Percentiles rank a stretch among this genome's conserved stretches.
Conservation (phyloP, 257 asterid genomes). For the Sherardia arvensis region DNA sequence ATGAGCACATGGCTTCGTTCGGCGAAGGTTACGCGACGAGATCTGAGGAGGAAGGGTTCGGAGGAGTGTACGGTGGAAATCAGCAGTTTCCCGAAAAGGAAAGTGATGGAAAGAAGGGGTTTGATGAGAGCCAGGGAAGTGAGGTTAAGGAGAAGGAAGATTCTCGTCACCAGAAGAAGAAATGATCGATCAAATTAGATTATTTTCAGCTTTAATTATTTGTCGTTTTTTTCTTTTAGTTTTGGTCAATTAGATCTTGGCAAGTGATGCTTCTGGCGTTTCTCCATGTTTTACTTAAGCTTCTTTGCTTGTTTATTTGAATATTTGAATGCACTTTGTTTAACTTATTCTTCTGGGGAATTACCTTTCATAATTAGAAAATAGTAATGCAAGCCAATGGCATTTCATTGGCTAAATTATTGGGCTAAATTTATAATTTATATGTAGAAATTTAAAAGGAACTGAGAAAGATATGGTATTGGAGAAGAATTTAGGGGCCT, state of each 20-base stretch:
- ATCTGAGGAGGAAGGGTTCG: constrained; percentile 74
- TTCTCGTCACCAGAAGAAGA: constrained; percentile 35
- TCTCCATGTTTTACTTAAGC: background rate
- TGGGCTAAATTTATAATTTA: no score
- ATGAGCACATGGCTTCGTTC: constrained; percentile 41
- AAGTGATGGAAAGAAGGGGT: constrained; percentile 11
- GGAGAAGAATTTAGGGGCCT: no score
- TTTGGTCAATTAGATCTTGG: background rate
- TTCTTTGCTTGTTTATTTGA: no score
- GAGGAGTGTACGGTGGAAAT: constrained; percentile 46
- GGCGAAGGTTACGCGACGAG: constrained; percentile 70
- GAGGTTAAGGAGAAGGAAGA: constrained; percentile 61
- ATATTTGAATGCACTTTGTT: no score
- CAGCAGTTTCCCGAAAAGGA: constrained; percentile 16
- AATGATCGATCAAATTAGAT: no score
- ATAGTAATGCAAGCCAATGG: no score
- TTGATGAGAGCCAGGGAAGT: constrained; percentile 32
- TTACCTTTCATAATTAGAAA: no score
- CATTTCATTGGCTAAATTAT: no score
- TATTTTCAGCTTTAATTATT: background rate
- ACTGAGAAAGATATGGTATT: no score
- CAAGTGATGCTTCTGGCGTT: background rate
- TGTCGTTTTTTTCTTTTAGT: background rate
- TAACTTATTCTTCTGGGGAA: no score
- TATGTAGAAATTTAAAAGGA: no score